Percentiles rank a stretch among this genome's conserved stretches.
Evolutionary conservation across 78 protist genomes (phyloP).

Genomic region (Bigelowiella natans): DNA sequence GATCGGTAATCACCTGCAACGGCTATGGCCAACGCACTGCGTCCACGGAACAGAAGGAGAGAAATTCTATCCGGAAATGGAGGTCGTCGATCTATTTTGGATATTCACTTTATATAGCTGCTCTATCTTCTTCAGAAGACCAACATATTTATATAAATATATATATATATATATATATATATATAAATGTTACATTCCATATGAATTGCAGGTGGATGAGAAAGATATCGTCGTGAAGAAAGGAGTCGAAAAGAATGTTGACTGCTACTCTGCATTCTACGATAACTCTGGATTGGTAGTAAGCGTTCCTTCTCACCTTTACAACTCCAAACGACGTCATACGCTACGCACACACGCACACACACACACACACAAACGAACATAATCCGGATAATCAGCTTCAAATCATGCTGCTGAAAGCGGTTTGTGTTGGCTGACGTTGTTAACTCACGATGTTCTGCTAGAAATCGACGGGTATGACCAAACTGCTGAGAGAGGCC

Average conservation of each 20-base stretch:
- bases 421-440: too few species aligned
- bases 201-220: too few species aligned
- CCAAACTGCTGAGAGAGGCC: not conserved
- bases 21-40: not conserved
- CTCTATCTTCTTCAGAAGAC: not conserved
- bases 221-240: too few species aligned
- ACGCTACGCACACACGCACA: too few species aligned
- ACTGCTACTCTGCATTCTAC: not conserved
- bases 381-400: too few species aligned
- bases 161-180: not conserved
- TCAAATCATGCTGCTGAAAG: too few species aligned
- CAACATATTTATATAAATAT: not conserved
- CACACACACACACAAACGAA: too few species aligned
- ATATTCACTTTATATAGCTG: not conserved
- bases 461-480: not conserved
- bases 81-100: not conserved
- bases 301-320: too few species aligned
- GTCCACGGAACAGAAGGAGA: not conserved
- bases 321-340: too few species aligned
- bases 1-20: not conserved
- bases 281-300: not conserved
- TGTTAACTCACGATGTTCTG: too few species aligned
- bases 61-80: not conserved
- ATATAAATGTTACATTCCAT: too few species aligned
- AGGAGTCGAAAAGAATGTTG: not conserved